These are phyloP conservation scores for Saussurea involucrata DNA, from an alignment of 129 eudicot genomes.

Conservation along the genomic window DNA sequence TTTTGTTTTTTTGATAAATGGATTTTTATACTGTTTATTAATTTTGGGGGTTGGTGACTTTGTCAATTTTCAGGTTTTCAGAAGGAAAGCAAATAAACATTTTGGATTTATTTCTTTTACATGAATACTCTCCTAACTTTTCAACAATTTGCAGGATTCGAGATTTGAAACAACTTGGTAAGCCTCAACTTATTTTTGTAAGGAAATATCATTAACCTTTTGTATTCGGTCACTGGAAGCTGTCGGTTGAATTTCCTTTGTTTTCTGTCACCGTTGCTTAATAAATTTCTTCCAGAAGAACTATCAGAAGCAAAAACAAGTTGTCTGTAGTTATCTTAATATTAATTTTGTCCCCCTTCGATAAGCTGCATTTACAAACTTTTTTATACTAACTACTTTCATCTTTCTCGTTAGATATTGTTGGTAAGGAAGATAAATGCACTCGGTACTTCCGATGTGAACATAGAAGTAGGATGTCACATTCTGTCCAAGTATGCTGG, in stretches of 20 bases:
- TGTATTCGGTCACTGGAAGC: background rate
- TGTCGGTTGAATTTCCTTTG: background rate
- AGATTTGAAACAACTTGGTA: too few species aligned
- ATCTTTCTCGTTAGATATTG: constrained; percentile 4
- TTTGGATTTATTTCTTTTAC: too few species aligned
- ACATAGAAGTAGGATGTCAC: background rate
- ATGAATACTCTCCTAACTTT: too few species aligned
- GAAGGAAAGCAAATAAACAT: too few species aligned
- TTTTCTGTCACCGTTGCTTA: constrained; percentile 12
- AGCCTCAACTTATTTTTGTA: too few species aligned
- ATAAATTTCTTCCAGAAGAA: background rate
- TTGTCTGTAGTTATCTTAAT: constrained; percentile 3
- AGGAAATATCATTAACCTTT: too few species aligned
- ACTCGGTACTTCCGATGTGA: background rate
- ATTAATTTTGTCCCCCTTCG: background rate
- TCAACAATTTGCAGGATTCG: too few species aligned
- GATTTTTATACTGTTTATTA: too few species aligned
- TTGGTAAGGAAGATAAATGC: background rate
- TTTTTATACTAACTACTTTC: background rate
- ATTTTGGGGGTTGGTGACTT: too few species aligned
- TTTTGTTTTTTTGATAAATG: too few species aligned
- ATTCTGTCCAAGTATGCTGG: constrained; percentile 3
- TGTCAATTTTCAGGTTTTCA: too few species aligned
- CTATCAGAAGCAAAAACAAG: constrained; percentile 3
- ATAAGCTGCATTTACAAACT: constrained; percentile 1